Percentiles rank a stretch among this genome's conserved stretches.
These are phyloP conservation scores for Oryza glumipatula DNA, from an alignment of 176 grass and related monocot genomes.

Conservation along the genomic window DNA sequence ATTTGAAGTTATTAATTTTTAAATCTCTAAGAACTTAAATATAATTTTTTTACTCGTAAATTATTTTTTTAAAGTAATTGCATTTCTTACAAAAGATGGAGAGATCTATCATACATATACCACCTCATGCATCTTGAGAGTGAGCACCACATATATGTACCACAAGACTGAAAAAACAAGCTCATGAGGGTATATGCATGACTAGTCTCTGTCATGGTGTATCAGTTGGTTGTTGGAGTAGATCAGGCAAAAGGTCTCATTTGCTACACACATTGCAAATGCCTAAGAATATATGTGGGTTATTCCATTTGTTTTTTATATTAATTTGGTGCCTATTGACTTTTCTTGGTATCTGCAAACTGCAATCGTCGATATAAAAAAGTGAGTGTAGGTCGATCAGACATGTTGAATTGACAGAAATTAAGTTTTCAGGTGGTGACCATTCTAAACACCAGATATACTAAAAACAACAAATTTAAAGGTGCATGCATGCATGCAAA, in stretches of 20 bases:
- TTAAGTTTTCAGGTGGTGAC: background rate
- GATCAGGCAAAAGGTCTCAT: background rate
- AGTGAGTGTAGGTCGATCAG: background rate
- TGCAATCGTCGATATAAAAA: background rate
- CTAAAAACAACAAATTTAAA: background rate
- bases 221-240: background rate
- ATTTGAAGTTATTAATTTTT: too few relatives aligned
- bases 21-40: too few relatives aligned
- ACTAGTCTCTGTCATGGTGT: background rate
- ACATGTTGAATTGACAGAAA: background rate
- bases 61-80: background rate
- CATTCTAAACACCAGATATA: background rate
- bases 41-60: too few relatives aligned
- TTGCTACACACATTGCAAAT: background rate
- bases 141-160: background rate
- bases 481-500: background rate
- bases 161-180: background rate
- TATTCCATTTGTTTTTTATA: background rate
- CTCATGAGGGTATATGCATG: background rate
- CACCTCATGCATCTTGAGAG: background rate
- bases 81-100: background rate
- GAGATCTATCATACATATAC: background rate
- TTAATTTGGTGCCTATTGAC: background rate
- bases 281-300: background rate
- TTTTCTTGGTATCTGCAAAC: background rate